Base-by-base conservation (phyloP, 2,329 filamentous ascomycete genomes). In the Xylaria hypoxylon region DNA sequence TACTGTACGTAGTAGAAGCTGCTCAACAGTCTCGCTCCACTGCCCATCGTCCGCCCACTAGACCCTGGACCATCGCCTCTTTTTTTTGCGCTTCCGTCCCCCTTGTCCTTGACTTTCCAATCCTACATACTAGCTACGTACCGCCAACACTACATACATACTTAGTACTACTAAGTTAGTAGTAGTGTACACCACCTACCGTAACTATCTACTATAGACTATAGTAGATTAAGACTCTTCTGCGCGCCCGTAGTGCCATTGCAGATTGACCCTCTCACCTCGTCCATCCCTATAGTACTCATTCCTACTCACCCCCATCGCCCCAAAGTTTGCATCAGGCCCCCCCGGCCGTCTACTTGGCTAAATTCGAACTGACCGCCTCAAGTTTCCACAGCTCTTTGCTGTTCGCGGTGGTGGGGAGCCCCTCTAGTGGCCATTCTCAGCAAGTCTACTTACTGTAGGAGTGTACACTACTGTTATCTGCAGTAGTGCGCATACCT, bases 351-450 rank as follows among this genome's bases (percentile, higher is more conserved):
- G 38, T 13, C 56, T 47, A 31, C 64, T 69, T 68, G 64, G 60
- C 68, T 69, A 64, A 67, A 69, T 69, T 70, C 57, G 62, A 70
- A 75, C 73, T 75, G 74, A 76, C 73, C 74, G 75, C 75, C 63
- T 75, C 68, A 68, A 63, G 56, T 71, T 73, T 67, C 64, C 67
- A 67, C 68, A 65, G 67, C 60, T 64, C 52, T 60, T 60, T 28
- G 55, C 59, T 65, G n/a, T 44, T 60, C 64, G 44, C 62, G 67
- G 71, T 72, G 71, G 67, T 68, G 69, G 35, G 35, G 44, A 40
- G 22, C 5, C 15, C 22, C 38, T 50, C 53, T 22, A 61, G 51
- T 48, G 33, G 40, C 65, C 63, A 31, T 64, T 59, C 59, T 28
- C 44, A 67, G 66, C 59, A 44, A 61, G 67, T 50, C 67, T 70